Conservation (phyloP, 257 asterid species). For the Capsicum chinense region DNA sequence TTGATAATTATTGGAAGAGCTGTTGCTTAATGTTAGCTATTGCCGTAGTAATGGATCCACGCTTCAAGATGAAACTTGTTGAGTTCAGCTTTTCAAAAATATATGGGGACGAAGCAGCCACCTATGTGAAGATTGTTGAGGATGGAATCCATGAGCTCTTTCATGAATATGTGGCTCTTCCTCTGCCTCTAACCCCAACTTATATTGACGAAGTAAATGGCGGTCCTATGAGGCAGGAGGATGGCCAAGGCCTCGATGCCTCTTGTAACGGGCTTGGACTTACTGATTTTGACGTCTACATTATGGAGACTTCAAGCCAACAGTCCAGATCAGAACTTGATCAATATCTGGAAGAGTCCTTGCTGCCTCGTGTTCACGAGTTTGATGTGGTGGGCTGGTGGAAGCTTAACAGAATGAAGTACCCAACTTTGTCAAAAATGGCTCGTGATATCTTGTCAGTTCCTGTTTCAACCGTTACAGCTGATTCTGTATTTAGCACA, state of each 20-base stretch:
- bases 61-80: conserved; percentile 93
- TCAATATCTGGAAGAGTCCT: conserved; percentile 91
- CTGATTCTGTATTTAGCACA: conserved; percentile 64
- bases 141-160: conserved; percentile 91
- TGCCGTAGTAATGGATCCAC: conserved; percentile 95
- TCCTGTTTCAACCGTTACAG: conserved; percentile 72
- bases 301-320: conserved; percentile 84
- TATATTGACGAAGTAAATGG: conserved; percentile 65
- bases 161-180: conserved; percentile 71
- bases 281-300: conserved; percentile 74
- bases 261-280: conserved; percentile 64
- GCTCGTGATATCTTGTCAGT: conserved; percentile 88
- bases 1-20: conserved; percentile 82
- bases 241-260: conserved; percentile 51
- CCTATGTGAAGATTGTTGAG: conserved; percentile 65
- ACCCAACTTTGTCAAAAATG: conserved; percentile 94
- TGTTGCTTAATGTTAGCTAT: conserved; percentile 75
- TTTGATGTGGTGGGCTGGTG: conserved; percentile 96
- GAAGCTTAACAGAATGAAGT: conserved; percentile 78
- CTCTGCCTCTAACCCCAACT: conserved; percentile 63
- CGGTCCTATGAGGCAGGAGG: conserved; percentile 45
- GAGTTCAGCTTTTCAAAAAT: conserved; percentile 86
- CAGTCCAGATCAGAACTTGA: conserved; percentile 78
- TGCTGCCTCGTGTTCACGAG: conserved; percentile 84
- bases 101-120: conserved; percentile 69